Evolutionary conservation across 2,329 filamentous ascomycete species (phyloP), one percentile per base, ranked within the genome.

Genomic region (Lasiodiplodia theobromae): DNA sequence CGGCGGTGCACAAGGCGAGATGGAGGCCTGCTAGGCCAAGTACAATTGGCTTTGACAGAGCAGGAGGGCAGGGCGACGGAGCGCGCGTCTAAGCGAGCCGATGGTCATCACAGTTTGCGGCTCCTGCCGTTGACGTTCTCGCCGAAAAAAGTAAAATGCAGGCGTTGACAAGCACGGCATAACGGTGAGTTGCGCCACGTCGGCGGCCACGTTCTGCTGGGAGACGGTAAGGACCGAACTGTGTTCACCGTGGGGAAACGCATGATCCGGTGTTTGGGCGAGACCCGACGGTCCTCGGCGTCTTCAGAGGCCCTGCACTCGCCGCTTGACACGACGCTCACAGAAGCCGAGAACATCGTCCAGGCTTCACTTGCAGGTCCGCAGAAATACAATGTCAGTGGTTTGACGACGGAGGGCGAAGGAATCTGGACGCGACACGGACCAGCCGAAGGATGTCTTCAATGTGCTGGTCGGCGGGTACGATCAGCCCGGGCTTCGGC

Each of bases 361-460:
- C 1, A 71, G 56, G 1, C 72, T 74, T 1, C 75, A 79, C 60
- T 72, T 75, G 0, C 75, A 74, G 73, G 72, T 78, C n/a, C 78
- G 82, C 69, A 82, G 82, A 68, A 78, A 81, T 25, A 74, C 80
- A 57, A 81, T 82, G 80, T 79, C 77, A 34, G 31, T 34, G 31
- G 3, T 80, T 79, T 5, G 67, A 81, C 78, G 72, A 68, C 82
- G 21, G 73, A 78, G n/a, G 70, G 76, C 60, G 76, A 79, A 53
- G 78, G 77, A 2, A 79, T 81, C 68, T 75, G 74, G 72, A 81
- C 80, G 14, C 70, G 81, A 82, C 71, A 82, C 80, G 47, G 80
- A 82, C 72, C 81, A 82, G 6, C 69, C 82, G 65, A 80, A 77
- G 11, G 80, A 82, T 71, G 77, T 79, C 6, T 82, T 81, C 70